phyloP scores from a whole-genome alignment of 345 rosid genomes.

The Ricinus communis region DNA sequence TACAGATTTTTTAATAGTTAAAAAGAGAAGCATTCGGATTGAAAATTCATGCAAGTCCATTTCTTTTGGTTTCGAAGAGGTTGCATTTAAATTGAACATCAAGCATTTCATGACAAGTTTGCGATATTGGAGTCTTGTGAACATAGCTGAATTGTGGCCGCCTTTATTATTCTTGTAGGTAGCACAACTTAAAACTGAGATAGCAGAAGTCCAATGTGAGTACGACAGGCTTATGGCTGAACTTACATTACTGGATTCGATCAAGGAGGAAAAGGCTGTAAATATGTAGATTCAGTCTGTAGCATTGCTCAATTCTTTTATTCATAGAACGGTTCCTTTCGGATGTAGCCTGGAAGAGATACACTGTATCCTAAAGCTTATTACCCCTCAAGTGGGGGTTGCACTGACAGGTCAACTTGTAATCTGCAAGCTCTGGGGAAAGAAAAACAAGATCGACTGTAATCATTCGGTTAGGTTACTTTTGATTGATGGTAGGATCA shows the following conservation, averaged over 20 bases:
- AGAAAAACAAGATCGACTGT: not conserved
- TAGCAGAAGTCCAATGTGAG: constrained; percentile 39
- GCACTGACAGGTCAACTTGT: not conserved
- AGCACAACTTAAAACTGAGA: constrained; percentile 45
- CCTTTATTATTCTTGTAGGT: constrained; percentile 37
- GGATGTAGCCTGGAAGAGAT: not conserved
- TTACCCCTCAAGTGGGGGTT: not conserved
- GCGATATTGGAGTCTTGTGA: not conserved
- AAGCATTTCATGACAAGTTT: not conserved
- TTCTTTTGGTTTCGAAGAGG: not conserved
- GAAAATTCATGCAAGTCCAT: not conserved
- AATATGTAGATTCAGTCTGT: constrained; percentile 20
- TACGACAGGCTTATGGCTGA: constrained; percentile 44
- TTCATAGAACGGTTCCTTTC: not conserved
- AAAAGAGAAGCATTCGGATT: too few species aligned
- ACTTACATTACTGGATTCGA: constrained; percentile 35
- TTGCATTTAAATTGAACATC: not conserved
- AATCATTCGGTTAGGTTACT: not conserved
- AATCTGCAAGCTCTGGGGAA: not conserved
- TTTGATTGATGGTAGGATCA: not conserved
- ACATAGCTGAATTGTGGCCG: not conserved
- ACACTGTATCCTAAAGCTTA: not conserved
- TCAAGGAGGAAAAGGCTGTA: constrained; percentile 43
- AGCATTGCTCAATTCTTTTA: not conserved
- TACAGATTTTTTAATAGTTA: too few species aligned